These are phyloP conservation scores for Candida ponderosae DNA, from an alignment of 805 yeast species.

Conservation along the genomic window DNA sequence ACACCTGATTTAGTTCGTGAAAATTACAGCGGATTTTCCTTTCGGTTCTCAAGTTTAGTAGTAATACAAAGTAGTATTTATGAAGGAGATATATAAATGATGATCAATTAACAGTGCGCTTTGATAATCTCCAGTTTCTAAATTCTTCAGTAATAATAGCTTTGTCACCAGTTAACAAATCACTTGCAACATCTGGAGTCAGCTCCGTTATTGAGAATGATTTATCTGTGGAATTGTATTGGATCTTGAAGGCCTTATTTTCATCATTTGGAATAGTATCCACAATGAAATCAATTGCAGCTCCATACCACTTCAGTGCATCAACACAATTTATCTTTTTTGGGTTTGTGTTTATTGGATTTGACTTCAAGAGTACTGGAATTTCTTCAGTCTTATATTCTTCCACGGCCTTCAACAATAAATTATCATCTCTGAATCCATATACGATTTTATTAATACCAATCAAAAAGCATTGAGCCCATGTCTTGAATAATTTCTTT, in stretches of 20 bases:
- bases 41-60: too few relatives aligned
- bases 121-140: slow-evolving; percentile 40
- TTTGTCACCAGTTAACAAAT: slow-evolving; percentile 28
- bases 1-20: too few relatives aligned
- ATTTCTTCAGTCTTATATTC: slow-evolving; percentile 70
- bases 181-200: slow-evolving; percentile 26
- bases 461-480: slow-evolving; percentile 90
- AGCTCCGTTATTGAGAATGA: slow-evolving; percentile 46
- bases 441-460: slow-evolving; percentile 78
- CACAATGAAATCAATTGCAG: slow-evolving; percentile 71
- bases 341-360: slow-evolving; percentile 31
- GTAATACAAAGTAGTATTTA: too few relatives aligned
- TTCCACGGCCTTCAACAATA: slow-evolving; percentile 62
- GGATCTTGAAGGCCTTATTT: slow-evolving; percentile 41
- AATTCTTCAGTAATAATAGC: slow-evolving; percentile 43
- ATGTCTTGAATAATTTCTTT: slow-evolving; percentile 64
- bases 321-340: slow-evolving; percentile 62
- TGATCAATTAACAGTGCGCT: slow-evolving; percentile 1
- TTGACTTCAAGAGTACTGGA: slow-evolving; percentile 58
- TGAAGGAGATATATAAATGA: too few relatives aligned
- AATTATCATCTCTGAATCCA: slow-evolving; percentile 77
- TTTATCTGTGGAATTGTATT: slow-evolving; percentile 48
- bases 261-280: slow-evolving; percentile 47
- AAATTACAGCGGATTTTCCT: too few relatives aligned
- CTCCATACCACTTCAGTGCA: slow-evolving; percentile 81